Evolutionary conservation across 2,329 filamentous ascomycete genomes (phyloP).

Genomic region (Ophiostoma novo-ulmi): DNA sequence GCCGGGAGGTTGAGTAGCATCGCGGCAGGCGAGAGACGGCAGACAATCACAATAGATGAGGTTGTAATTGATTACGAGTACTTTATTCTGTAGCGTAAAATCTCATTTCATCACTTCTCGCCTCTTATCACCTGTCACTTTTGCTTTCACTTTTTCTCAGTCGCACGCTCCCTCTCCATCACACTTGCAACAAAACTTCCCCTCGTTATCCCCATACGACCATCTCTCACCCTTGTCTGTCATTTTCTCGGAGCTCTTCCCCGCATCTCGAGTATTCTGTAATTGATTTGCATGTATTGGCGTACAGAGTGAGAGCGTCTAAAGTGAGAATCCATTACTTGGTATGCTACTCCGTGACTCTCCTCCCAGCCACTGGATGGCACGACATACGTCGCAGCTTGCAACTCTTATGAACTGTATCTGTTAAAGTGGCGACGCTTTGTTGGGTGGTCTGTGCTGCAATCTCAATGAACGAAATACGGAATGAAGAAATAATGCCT

Average conservation of each 20-base stretch:
- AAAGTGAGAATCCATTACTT: too few relatives aligned
- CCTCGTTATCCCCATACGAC: slow-evolving; percentile 8
- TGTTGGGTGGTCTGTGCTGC: not conserved
- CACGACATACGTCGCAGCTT: not conserved
- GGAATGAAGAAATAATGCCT: not conserved
- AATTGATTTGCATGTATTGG: not conserved
- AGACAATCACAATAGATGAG: not conserved
- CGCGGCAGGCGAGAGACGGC: not conserved
- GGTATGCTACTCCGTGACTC: not conserved
- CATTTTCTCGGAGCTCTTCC: slow-evolving; percentile 1
- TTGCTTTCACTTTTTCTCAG: not conserved
- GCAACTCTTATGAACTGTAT: not conserved
- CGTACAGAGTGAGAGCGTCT: not conserved
- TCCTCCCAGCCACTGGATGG: not conserved
- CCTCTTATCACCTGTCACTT: not conserved
- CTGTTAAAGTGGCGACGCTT: not conserved
- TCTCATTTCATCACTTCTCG: not conserved
- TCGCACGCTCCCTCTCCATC: too few relatives aligned
- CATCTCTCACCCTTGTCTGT: not conserved
- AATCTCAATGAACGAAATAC: not conserved
- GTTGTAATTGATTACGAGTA: not conserved
- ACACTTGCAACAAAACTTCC: not conserved
- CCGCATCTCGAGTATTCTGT: slow-evolving; percentile 4
- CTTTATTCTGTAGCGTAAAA: not conserved
- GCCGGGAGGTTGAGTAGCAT: not conserved